A percentile compares a stretch with the other conserved stretches of the same genome.
phyloP scores from a whole-genome alignment of 257 asterid genomes.

The Salvia miltiorrhiza region DNA sequence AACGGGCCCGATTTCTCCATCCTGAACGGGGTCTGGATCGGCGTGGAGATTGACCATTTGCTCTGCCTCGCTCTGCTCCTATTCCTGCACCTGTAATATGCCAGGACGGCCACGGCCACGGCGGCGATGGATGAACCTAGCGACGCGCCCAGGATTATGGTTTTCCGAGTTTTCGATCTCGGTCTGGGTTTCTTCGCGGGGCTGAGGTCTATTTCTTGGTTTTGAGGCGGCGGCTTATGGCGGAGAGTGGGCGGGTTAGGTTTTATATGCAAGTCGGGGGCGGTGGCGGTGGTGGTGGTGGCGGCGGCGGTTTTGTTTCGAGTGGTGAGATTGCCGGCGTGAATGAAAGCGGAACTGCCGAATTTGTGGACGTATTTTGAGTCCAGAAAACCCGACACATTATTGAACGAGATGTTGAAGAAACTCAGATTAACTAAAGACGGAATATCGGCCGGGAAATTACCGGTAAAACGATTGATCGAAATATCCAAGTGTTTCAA shows the following conservation, averaged over 20 bases:
- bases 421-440: slow-evolving; percentile 39
- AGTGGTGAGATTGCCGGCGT: slow-evolving; percentile 40
- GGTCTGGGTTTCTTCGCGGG: slow-evolving; percentile 13
- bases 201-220: neutral
- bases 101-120: slow-evolving; percentile 6
- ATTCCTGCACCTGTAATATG: slow-evolving; percentile 40
- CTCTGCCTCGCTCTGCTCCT: slow-evolving; percentile 41
- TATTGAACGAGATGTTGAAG: slow-evolving; percentile 74
- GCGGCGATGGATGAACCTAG: slow-evolving; percentile 35
- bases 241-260: slow-evolving; percentile 26
- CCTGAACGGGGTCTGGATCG: slow-evolving; percentile 62
- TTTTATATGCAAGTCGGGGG: slow-evolving; percentile 33
- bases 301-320: slow-evolving; percentile 16
- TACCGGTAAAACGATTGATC: slow-evolving; percentile 45
- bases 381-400: slow-evolving; percentile 45
- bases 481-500: slow-evolving; percentile 62
- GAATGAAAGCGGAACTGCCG: slow-evolving; percentile 52
- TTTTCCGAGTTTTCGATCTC: slow-evolving; percentile 30
- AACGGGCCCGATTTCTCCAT: slow-evolving; percentile 90
- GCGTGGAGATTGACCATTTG: slow-evolving; percentile 87
- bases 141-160: slow-evolving; percentile 30
- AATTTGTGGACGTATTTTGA: slow-evolving; percentile 32
- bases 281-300: slow-evolving; percentile 12
- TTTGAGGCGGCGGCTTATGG: slow-evolving; percentile 31
- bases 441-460: slow-evolving; percentile 67